Percentiles rank a stretch among this genome's conserved stretches.
These are phyloP conservation scores for Penicillium paradoxum DNA, from an alignment of 495 filamentous ascomycete genomes.

Conservation along the genomic window DNA sequence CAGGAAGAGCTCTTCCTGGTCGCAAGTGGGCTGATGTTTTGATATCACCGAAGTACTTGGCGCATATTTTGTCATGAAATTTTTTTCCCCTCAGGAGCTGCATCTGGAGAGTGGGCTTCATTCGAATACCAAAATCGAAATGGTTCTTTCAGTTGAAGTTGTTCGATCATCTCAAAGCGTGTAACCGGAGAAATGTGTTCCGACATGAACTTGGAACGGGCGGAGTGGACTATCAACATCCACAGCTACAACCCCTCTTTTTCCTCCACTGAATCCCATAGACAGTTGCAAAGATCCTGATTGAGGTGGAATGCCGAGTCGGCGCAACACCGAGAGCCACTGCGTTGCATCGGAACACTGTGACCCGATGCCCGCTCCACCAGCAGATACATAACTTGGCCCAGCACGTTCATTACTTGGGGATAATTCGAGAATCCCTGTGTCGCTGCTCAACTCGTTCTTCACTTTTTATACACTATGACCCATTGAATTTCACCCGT, in stretches of 20 bases:
- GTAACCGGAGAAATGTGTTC: neutral
- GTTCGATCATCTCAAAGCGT: neutral
- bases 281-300: neutral
- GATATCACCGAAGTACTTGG: neutral
- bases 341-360: constrained; percentile 29
- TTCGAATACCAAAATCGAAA: neutral
- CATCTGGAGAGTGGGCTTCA: neutral
- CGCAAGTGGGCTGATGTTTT: no score
- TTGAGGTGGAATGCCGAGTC: constrained; percentile 9
- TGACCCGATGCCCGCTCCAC: constrained; percentile 25
- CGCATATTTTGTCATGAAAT: neutral
- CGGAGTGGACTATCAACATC: neutral
- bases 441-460: neutral
- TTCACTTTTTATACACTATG: neutral
- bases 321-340: constrained; percentile 12
- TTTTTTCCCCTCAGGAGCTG: neutral
- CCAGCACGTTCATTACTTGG: neutral
- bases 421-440: neutral
- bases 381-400: constrained; percentile 14
- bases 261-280: neutral
- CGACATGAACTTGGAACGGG: neutral
- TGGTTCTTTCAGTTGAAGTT: neutral
- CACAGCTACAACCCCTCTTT: neutral
- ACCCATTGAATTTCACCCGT: neutral
- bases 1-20: neutral